Evolutionary conservation across 2,329 filamentous ascomycete species (phyloP), one percentile per base, ranked within the genome.

Genomic region (Neofusicoccum ribis): DNA sequence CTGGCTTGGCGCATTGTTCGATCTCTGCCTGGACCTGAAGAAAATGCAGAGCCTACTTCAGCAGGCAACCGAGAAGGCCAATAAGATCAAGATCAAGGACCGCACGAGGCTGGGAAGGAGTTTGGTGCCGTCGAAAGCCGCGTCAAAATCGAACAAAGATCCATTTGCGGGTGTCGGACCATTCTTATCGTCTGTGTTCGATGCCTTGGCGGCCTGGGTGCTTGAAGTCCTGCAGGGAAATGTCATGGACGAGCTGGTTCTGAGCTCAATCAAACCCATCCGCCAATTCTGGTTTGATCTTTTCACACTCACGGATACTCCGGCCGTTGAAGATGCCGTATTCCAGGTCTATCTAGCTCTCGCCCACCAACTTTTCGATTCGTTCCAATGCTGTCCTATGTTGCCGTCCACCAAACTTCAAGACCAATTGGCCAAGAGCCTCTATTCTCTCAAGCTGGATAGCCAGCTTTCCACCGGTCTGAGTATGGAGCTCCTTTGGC

Each of bases 401-500:
- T n/a, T 31, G 2, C 67, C 6, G 71, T 74, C 46, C 79, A 68
- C 51, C 70, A 66, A 58, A 69, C 70, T 51, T 8, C 37, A 41
- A n/a, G 27, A 66, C 64, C 23, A 59, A 74, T 12, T 70, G 68
- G 3, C 72, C 72, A 60, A 71, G 75, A 51, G 60, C 75, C 7
- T 69, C 68, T 41, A 77, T 66, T 2, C 46, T 3, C 94, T 96
- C 72, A 83, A 86, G 27, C 84, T 86, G 15, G 88, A 87, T 1
- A 93, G 93, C 79, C 87, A 88, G 64, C 79, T 96, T 14, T 88
- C 83, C 0, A 93, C 90, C 2, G 93, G 92, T 0, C 80, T 93
- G 12, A 89, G 87, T 69, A 95, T 96, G 91, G 91, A 95, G 72
- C 76, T 80, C 8, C 82, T 96, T 5, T 96, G 93, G 94, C 85